Evolutionary conservation across 2,329 filamentous ascomycete species (phyloP), one percentile per base, ranked within the genome.

Genomic region (Myriosclerotinia curreyana): DNA sequence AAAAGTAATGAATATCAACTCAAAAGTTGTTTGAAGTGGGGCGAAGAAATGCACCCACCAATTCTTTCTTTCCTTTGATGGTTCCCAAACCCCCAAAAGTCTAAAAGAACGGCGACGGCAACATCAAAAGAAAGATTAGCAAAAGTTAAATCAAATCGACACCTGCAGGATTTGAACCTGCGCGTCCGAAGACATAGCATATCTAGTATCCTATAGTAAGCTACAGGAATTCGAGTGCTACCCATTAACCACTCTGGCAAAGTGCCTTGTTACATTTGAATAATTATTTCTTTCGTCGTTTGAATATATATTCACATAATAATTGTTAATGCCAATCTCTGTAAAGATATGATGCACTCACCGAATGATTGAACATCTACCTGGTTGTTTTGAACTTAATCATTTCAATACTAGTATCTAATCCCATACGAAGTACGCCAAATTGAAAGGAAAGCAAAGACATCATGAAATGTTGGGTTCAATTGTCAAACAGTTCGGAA

Each of bases 191-290:
- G 67, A 69, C 72, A 74, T 74, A 72, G 72, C 71, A 74, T 74
- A 69, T 71, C 72, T 70, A 65, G 58, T 54, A 46, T 56, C 42
- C 40, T 56, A 25, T 56, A 56, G 54, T n/a, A 2, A 14, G 0
- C 54, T 56, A 56, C 54, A 44, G n/a, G 25, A 62, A 46, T 73
- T 74, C 71, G 71, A 73, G 71, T 74, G 71, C 72, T 72, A 72
- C 72, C 72, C 71, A 74, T 73, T 74, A 73, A 73, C 71, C 72
- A 73, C 72, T 73, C 72, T 74, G 72, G 72, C 71, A 74, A 62
- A 62, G 64, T 62, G 69, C 66, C 71, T 60, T 58, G 7, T 25
- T 15, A 49, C 58, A 3, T 22, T 34, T 56, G 3, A 38, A 40
- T 46, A 3, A 3, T 1, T n/a, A 2, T 6, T 0, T 0, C 0